Conservation (phyloP, 192 early-diverging fungal species). For the Entomortierella parvispora region DNA sequence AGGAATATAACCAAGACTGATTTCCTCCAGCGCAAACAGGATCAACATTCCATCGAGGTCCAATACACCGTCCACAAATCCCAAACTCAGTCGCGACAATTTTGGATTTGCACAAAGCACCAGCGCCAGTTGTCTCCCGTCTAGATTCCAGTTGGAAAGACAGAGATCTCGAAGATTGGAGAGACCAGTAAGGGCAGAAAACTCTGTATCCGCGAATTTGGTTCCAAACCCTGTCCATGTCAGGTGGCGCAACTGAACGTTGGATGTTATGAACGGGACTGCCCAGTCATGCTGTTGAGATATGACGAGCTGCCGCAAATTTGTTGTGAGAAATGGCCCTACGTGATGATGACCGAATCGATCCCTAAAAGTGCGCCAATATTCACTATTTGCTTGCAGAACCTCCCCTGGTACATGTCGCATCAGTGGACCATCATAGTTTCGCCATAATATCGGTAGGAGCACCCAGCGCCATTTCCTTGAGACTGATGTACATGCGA, state of each 20-base stretch:
- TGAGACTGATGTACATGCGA: slow-evolving; percentile 30
- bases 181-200: slow-evolving; percentile 2
- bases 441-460: slow-evolving; percentile 23
- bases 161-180: slow-evolving; percentile 18
- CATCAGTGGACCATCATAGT: slow-evolving; percentile 29
- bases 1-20: slow-evolving; percentile 26
- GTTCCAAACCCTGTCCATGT: slow-evolving; percentile 21
- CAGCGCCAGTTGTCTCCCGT: slow-evolving; percentile 6
- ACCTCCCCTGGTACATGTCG: slow-evolving; percentile 9
- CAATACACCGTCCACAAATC: slow-evolving; percentile 20
- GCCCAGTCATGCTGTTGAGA: slow-evolving; percentile 28
- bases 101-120: slow-evolving; percentile 21
- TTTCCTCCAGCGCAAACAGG: slow-evolving; percentile 27
- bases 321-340: slow-evolving; percentile 19
- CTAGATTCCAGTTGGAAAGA: slow-evolving; percentile 28
- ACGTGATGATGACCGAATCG: slow-evolving; percentile 20
- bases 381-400: slow-evolving; percentile 15
- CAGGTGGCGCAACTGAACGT: slow-evolving; percentile 11
- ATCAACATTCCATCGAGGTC: slow-evolving; percentile 20
- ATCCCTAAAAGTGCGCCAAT: slow-evolving; percentile 33
- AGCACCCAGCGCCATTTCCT: slow-evolving; percentile 24
- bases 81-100: slow-evolving; percentile 20
- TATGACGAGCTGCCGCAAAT: slow-evolving; percentile 15
- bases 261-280: slow-evolving; percentile 11
- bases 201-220: neutral